Conservation (phyloP, 2,329 filamentous ascomycete genomes). For the Calonectria honghensis region DNA sequence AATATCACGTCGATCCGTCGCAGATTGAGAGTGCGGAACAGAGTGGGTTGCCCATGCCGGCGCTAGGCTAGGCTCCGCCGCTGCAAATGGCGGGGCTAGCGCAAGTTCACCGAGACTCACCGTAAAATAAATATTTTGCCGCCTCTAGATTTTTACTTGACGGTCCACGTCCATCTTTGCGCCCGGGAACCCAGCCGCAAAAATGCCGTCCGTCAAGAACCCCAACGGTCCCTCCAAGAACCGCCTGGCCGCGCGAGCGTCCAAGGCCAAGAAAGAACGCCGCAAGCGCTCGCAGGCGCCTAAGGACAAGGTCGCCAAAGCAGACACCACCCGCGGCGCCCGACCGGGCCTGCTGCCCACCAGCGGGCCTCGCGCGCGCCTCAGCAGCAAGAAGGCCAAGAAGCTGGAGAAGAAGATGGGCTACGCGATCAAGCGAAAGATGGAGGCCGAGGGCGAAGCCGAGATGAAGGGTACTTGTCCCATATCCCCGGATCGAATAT, state of each 20-base stretch:
- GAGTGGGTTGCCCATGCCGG: slow-evolving; percentile 7
- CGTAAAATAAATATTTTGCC: slow-evolving; percentile 28
- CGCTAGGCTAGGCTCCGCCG: slow-evolving; percentile 28
- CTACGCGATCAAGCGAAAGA: slow-evolving; percentile 72
- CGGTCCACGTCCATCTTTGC: slow-evolving; percentile 8
- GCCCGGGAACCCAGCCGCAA: slow-evolving; percentile 24
- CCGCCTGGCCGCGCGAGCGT: slow-evolving; percentile 68
- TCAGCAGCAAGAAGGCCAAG: slow-evolving; percentile 74
- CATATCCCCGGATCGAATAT: not conserved
- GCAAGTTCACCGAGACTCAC: slow-evolving; percentile 19
- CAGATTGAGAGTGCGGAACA: not conserved
- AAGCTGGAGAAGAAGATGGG: slow-evolving; percentile 74
- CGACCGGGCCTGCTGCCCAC: slow-evolving; percentile 72
- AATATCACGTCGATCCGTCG: not conserved
- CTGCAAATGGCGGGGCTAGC: slow-evolving; percentile 26
- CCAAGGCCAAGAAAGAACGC: slow-evolving; percentile 65
- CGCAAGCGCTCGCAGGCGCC: slow-evolving; percentile 64
- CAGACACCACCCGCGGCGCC: slow-evolving; percentile 69
- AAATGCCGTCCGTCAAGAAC: slow-evolving; percentile 75
- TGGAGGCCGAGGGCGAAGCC: slow-evolving; percentile 69
- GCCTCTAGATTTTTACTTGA: slow-evolving; percentile 16
- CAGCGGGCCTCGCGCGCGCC: slow-evolving; percentile 70
- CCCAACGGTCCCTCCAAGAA: slow-evolving; percentile 75
- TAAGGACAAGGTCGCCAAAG: slow-evolving; percentile 63
- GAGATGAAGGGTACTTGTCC: slow-evolving; percentile 67